Conservation (phyloP, 306 rosid species). For the Cicer arietinum region DNA sequence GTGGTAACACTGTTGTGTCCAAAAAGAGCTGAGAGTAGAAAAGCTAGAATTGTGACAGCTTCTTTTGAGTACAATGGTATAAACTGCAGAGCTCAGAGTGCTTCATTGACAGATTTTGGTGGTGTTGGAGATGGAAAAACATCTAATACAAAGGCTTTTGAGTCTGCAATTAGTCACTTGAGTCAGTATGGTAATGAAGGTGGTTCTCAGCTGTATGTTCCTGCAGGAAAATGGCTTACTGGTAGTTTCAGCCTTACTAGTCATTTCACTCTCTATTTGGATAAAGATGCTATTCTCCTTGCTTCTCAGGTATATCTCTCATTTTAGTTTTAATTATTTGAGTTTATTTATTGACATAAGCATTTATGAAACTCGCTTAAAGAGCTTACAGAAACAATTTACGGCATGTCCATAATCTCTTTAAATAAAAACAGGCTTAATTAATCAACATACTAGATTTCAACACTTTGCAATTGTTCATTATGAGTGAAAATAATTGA, state of each 20-base stretch:
- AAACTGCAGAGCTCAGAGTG: slow-evolving; percentile 74
- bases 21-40: slow-evolving; percentile 59
- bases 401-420: too few relatives aligned
- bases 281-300: slow-evolving; percentile 78
- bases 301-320: slow-evolving; percentile 68
- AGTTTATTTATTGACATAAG: too few relatives aligned
- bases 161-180: slow-evolving; percentile 61
- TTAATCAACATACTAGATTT: neutral
- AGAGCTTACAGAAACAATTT: too few relatives aligned
- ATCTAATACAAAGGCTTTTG: slow-evolving; percentile 79
- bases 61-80: slow-evolving; percentile 68
- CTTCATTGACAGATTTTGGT: slow-evolving; percentile 79
- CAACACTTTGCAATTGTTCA: neutral
- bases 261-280: slow-evolving; percentile 77
- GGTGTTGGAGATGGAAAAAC: slow-evolving; percentile 87
- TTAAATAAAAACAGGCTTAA: too few relatives aligned
- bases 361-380: too few relatives aligned
- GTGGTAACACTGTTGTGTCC: slow-evolving; percentile 47
- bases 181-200: slow-evolving; percentile 68
- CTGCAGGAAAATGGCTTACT: slow-evolving; percentile 86
- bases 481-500: neutral
- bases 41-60: slow-evolving; percentile 37
- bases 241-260: slow-evolving; percentile 81
- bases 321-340: neutral
- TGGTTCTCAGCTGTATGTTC: slow-evolving; percentile 78